A percentile compares a stretch with the other conserved stretches of the same genome.
These are phyloP conservation scores for Lasiodiplodia sp. DNA, from an alignment of 2,329 filamentous ascomycete genomes.

Conservation along the genomic window DNA sequence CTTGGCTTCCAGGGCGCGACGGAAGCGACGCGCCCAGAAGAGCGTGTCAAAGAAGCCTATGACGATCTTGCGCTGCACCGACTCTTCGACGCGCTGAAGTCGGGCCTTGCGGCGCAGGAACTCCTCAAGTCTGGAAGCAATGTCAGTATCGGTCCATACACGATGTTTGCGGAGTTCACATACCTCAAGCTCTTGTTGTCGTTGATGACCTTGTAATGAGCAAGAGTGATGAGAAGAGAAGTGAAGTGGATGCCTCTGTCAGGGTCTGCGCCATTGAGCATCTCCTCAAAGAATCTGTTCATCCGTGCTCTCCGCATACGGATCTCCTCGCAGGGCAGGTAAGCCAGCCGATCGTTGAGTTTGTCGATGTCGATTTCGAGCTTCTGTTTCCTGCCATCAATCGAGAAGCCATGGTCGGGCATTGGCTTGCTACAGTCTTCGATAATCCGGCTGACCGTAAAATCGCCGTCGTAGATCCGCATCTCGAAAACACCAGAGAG, in stretches of 20 bases:
- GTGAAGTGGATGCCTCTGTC: constrained; percentile 92
- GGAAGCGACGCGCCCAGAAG: constrained; percentile 86
- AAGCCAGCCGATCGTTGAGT: constrained; percentile 74
- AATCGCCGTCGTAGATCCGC: constrained; percentile 92
- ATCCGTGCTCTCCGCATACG: constrained; percentile 78
- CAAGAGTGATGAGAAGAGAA: constrained; percentile 89
- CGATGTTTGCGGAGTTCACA: constrained; percentile 22
- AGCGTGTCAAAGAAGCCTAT: constrained; percentile 95
- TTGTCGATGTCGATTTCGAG: constrained; percentile 72
- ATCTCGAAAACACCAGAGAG: constrained; percentile 96
- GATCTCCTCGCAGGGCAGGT: constrained; percentile 78
- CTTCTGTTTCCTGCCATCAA: constrained; percentile 49
- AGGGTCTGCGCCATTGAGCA: constrained; percentile 89
- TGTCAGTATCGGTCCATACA: neutral
- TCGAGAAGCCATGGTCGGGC: constrained; percentile 57
- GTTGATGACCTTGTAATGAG: constrained; percentile 98
- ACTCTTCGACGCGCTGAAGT: constrained; percentile 92
- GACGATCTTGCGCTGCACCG: constrained; percentile 87
- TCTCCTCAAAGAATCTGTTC: constrained; percentile 97
- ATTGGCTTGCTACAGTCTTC: constrained; percentile 75
- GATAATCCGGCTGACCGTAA: constrained; percentile 85
- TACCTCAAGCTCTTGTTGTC: constrained; percentile 93
- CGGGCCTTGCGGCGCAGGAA: constrained; percentile 89
- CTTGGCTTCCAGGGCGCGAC: constrained; percentile 75
- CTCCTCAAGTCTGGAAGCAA: constrained; percentile 75